Percentiles rank a stretch among this genome's conserved stretches.
These are phyloP conservation scores for Keithomyces neogunnii DNA, from an alignment of 2,329 filamentous ascomycete species.

Conservation along the genomic window DNA sequence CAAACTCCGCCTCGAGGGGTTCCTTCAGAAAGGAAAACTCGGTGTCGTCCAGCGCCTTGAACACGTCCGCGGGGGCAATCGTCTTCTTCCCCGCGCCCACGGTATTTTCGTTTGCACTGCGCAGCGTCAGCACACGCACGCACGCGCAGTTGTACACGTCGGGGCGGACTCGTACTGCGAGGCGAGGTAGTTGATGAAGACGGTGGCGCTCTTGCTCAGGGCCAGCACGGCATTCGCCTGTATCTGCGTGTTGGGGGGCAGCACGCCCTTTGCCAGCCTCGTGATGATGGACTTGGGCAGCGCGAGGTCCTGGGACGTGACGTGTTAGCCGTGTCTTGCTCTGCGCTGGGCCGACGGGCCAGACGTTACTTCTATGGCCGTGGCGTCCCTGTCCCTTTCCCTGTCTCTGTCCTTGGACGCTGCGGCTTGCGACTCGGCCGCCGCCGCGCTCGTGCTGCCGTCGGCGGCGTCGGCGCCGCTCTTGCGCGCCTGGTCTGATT, in stretches of 20 bases:
- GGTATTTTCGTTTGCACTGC: slow-evolving; percentile 66
- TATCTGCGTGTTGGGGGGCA: slow-evolving; percentile 74
- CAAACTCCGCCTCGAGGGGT: slow-evolving; percentile 66
- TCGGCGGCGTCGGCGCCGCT: slow-evolving; percentile 39
- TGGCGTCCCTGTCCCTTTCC: slow-evolving; percentile 26
- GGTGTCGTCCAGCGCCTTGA: slow-evolving; percentile 66
- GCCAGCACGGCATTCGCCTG: slow-evolving; percentile 75
- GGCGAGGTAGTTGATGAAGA: slow-evolving; percentile 76
- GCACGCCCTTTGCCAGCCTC: slow-evolving; percentile 68
- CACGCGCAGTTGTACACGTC: slow-evolving; percentile 10
- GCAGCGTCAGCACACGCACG: neutral
- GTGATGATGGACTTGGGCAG: slow-evolving; percentile 77
- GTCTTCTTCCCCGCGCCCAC: slow-evolving; percentile 64
- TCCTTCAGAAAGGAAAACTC: slow-evolving; percentile 66
- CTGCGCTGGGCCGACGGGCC: neutral
- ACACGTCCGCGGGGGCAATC: slow-evolving; percentile 66
- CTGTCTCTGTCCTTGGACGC: slow-evolving; percentile 19
- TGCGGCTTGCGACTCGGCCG: slow-evolving; percentile 2
- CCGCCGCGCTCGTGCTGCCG: slow-evolving; percentile 17
- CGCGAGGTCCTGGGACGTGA: slow-evolving; percentile 53
- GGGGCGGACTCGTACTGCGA: slow-evolving; percentile 47
- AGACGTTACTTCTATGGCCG: slow-evolving; percentile 43
- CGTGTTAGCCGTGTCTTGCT: neutral
- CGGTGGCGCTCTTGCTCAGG: slow-evolving; percentile 71
- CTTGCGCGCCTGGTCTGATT: slow-evolving; percentile 37